phyloP scores from a whole-genome alignment of 768 basidiomycete genomes.

The Piloderma croceum region DNA sequence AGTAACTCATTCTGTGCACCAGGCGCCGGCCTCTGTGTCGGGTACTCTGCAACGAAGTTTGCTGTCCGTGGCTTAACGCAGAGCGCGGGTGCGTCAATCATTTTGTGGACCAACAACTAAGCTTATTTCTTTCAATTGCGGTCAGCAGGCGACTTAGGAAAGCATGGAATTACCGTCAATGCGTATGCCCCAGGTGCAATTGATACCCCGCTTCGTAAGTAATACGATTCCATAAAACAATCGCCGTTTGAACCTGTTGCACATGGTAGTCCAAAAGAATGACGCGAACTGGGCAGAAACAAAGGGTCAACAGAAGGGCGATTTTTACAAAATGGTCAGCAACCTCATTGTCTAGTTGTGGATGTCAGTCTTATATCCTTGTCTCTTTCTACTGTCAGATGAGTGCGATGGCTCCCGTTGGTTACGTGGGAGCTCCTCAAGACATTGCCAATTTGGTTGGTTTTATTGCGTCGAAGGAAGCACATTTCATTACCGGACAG shows the following conservation, averaged over 20 bases:
- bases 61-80: constrained; percentile 40
- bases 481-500: constrained; percentile 25
- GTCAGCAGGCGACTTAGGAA: constrained; percentile 21
- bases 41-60: constrained; percentile 37
- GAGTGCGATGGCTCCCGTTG: constrained; percentile 5
- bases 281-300: no score
- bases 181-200: constrained; percentile 21
- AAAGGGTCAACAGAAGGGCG: not conserved
- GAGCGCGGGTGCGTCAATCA: no score
- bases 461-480: constrained; percentile 26
- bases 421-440: constrained; percentile 8
- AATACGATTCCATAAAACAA: no score
- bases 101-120: constrained; percentile 19
- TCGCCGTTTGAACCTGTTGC: no score
- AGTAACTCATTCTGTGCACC: not conserved
- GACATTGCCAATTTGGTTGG: constrained; percentile 25
- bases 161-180: constrained; percentile 22
- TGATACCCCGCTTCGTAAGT: constrained; percentile 14
- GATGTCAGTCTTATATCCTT: not conserved
- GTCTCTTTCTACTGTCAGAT: constrained; percentile 2
- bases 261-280: no score
- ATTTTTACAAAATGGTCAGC: not conserved
- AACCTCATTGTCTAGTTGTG: not conserved
- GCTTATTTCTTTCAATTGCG: constrained; percentile 32
- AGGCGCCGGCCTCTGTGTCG: constrained; percentile 8